These are phyloP conservation scores for Heliosperma pusillum DNA, from an alignment of 148 eudicot species.

Conservation along the genomic window DNA sequence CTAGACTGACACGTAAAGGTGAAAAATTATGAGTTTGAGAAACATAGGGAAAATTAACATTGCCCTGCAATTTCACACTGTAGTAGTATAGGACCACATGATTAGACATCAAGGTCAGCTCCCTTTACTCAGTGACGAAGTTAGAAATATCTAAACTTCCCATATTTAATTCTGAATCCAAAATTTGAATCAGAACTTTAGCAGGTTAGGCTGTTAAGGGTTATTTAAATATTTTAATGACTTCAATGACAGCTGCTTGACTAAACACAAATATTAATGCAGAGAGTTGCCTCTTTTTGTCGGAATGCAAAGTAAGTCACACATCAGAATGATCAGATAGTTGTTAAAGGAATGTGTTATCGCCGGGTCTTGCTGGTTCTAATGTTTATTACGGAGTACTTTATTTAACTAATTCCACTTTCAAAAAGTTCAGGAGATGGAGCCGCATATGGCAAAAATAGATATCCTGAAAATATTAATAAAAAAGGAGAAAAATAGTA, in stretches of 20 bases:
- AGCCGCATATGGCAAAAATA: not conserved
- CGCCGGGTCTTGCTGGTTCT: not conserved
- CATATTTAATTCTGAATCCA: not conserved
- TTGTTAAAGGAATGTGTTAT: not conserved
- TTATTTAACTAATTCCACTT: not conserved
- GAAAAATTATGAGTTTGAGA: not conserved
- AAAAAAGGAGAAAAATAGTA: conserved; percentile 26
- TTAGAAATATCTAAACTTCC: not conserved
- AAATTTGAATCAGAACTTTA: not conserved
- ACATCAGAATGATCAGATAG: too few species aligned
- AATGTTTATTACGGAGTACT: too few species aligned
- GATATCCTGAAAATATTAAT: not conserved
- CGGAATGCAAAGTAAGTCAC: not conserved
- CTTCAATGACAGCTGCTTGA: conserved; percentile 1
- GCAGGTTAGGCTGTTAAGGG: not conserved
- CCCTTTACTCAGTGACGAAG: not conserved
- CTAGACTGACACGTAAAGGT: not conserved
- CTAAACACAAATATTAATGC: not conserved
- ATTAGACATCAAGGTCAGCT: not conserved
- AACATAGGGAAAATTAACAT: not conserved
- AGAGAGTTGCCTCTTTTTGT: not conserved
- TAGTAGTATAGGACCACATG: not conserved
- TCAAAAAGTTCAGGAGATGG: not conserved
- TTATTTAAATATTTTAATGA: not conserved
- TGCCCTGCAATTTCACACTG: not conserved